Evolutionary conservation across 192 early-diverging fungal genomes (phyloP), one percentile per base, ranked within the genome.

Genomic region (Spizellomyces sp.): DNA sequence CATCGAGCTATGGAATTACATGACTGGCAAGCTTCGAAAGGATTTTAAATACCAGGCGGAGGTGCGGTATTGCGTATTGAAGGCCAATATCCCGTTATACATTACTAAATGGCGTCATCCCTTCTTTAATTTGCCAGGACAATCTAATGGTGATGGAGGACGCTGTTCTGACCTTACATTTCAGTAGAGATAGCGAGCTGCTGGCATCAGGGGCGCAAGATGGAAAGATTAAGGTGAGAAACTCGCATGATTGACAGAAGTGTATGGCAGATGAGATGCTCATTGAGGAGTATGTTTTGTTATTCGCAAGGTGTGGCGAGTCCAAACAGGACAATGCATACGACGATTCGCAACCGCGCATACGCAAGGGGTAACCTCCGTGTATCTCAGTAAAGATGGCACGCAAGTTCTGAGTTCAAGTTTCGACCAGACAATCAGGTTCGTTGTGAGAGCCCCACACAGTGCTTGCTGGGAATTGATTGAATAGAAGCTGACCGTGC

Each of bases 1-100:
- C 76, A 93, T 99, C 71, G 97, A 99, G 79, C 75, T 99, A 12
- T 99, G 94, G 94, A 95, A 96, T 68, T 91, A 88, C 64, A 81
- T 92, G 64, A 96, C 95, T 1, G 95, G 94, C 1, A 98, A 96
- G 73, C 81, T 95, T 19, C 80, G 94, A 43, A 90, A 82, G 60
- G 95, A 96, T 80, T 79, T 98, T 22, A 85, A 89, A 64, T 98
- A 96, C 77, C 96, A 98, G 76, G 87, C 89, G 0, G 92, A 96
- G 62, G 94, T 88, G 76, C 48, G 27, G 3, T 36, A 36, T 36
- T 36, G 27, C 27, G 27, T 36, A 43, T 12, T 57, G 36, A 7
- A 61, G 9, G 36, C 45, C 41, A 15, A 17, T 80, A 47, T 19
- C 68, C 64, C 27, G 27, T 36, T 36, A 0, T 36, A 36, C 27